Percentiles rank a stretch among this genome's conserved stretches.
phyloP scores from a whole-genome alignment of 2,329 filamentous ascomycete species.

The Ampelomyces quisqualis region DNA sequence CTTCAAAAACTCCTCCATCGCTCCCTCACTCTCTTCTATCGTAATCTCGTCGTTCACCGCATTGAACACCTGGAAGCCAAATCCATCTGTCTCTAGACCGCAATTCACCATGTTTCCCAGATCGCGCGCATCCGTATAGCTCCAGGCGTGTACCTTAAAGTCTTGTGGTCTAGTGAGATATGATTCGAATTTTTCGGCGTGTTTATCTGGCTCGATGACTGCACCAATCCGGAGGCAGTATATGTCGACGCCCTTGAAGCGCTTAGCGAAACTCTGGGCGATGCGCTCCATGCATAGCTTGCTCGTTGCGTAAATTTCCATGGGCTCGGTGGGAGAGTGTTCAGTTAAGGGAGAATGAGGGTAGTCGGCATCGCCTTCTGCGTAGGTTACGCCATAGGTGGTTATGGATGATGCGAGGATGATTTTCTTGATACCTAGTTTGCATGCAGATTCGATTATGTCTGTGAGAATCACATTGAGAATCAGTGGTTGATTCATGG shows the following conservation, averaged over 20 bases:
- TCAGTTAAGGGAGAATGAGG: constrained; percentile 61
- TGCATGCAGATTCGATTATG: constrained; percentile 61
- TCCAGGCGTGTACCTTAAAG: constrained; percentile 60
- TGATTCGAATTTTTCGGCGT: constrained; percentile 51
- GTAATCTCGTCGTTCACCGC: constrained; percentile 63
- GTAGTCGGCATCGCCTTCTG: constrained; percentile 58
- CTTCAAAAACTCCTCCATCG: constrained; percentile 53
- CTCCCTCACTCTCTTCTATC: constrained; percentile 30
- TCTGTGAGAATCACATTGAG: constrained; percentile 34
- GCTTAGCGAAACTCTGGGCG: constrained; percentile 55
- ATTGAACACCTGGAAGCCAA: constrained; percentile 65
- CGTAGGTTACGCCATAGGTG: constrained; percentile 59
- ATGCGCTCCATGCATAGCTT: constrained; percentile 61
- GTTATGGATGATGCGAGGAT: constrained; percentile 60
- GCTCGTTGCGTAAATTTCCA: constrained; percentile 60
- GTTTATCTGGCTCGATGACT: constrained; percentile 60
- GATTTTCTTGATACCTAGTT: constrained; percentile 62
- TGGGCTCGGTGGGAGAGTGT: constrained; percentile 57
- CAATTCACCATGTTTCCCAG: constrained; percentile 60
- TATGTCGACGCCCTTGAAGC: constrained; percentile 56
- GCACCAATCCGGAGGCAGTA: constrained; percentile 61
- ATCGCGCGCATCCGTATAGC: constrained; percentile 61
- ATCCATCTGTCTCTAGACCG: constrained; percentile 53
- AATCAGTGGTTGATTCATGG: too few relatives aligned
- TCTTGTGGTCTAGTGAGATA: constrained; percentile 52